These are phyloP conservation scores for Begonia masoniana DNA, from an alignment of 306 rosid genomes.

Conservation along the genomic window DNA sequence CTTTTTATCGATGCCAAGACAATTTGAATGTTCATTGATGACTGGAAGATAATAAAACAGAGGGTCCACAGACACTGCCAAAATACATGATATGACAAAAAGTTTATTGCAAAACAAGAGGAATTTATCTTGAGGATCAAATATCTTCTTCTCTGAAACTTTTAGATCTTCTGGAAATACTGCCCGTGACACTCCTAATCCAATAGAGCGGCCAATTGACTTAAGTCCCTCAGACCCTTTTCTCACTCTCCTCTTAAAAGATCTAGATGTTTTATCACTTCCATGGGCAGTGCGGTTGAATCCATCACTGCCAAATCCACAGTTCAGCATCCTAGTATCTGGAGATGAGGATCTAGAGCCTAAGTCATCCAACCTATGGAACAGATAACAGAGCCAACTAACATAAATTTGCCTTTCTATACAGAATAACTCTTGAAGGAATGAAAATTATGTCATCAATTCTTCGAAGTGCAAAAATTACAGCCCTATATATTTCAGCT, in stretches of 20 bases:
- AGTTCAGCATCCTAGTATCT: constrained; percentile 44
- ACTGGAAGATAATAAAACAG: constrained; percentile 88
- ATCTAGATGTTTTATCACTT: constrained; percentile 55
- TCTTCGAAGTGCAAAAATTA: too few relatives aligned
- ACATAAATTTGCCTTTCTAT: constrained; percentile 6
- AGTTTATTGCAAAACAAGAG: constrained; percentile 73
- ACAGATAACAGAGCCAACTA: constrained; percentile 11
- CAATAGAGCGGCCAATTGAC: constrained; percentile 75
- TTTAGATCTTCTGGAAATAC: constrained; percentile 95
- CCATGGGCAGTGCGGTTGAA: constrained; percentile 40
- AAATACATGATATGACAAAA: constrained; percentile 72
- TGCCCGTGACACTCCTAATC: constrained; percentile 77
- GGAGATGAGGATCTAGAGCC: constrained; percentile 67
- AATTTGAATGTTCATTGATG: constrained; percentile 31
- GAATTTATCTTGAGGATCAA: constrained; percentile 86
- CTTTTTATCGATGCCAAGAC: constrained; percentile 74
- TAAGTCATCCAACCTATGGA: constrained; percentile 69
- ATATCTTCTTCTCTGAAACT: constrained; percentile 80
- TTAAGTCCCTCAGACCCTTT: constrained; percentile 93
- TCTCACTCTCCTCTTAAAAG: constrained; percentile 82
- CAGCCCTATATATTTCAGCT: too few relatives aligned
- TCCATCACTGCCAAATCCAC: constrained; percentile 64
- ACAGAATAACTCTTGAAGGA: too few relatives aligned
- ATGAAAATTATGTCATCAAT: too few relatives aligned
- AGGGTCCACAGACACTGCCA: constrained; percentile 89